Base-by-base conservation (phyloP, 805 yeast genomes). In the Metschnikowia lochheadii region DNA sequence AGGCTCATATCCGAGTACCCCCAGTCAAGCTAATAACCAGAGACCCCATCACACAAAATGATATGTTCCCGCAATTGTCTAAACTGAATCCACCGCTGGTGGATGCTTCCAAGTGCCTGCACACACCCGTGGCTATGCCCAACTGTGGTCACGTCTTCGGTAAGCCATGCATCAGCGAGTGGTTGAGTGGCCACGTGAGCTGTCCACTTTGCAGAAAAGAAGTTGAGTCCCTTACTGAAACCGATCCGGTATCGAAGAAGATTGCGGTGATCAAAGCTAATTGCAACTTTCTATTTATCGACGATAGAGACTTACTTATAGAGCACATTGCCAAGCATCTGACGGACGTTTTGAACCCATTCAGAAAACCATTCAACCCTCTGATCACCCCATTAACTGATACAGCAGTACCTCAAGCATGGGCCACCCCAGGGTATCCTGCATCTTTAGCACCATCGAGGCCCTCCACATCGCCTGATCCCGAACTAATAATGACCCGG, bases 281-380 rank as follows among this genome's bases (percentile, higher is more conserved):
- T 31, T 49, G 58, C 47, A 47, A 48, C 34, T 55, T 55, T 20
- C 42, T 31, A 29, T 48, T 50, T 33, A 20, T 46, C 10, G 42
- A 49, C 43, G 49, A 59, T 23, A 44, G 56, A 5, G 62, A 61
- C 3, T 56, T 47, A 10, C 52, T 62, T 40, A 33, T 63, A 8
- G 54, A 60, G 31, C 70, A 67, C 50, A 46, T 73, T 26, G 47
- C 58, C 36, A 52, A 61, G 42, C 56, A 60, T 49, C 66, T 68
- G 48, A 71, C 77, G 2, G 69, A 72, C 49, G 63, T 72, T 15
- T 72, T 73, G 55, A 63, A 61, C 44, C 77, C 77, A 2, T 63
- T 54, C 47, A 61, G 69, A 49, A 62, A 74, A 48, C 70, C 75
- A 1, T 63, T 62, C 52, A 66, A 64, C 48, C 69, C 73, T 6